Evolutionary conservation across 768 basidiomycete species (phyloP), one percentile per base, ranked within the genome.

Genomic region (Rubroboletus pulcherrimus): DNA sequence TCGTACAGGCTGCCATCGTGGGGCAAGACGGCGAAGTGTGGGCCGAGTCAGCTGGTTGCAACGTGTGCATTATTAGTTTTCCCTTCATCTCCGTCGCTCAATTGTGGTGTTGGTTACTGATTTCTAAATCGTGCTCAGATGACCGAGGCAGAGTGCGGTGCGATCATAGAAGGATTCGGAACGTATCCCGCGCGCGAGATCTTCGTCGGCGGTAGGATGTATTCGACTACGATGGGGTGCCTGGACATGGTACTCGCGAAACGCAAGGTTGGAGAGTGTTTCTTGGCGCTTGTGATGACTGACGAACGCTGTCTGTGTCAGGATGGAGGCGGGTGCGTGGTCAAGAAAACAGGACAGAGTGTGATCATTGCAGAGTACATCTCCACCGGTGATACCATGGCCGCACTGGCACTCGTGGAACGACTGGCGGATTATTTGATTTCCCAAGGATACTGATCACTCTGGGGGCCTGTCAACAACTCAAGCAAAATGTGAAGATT

Each of bases 1-100:
- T 96, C 66, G n/a, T 75, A 26, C 80, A 81, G 64, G 93, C 91
- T 38, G 92, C 92, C 5, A 71, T 71, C 63, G 56, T 71, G 15
- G 71, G 69, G 2, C 58, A 63, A 53, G 69, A 70, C 37, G 65
- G 66, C 26, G 66, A 68, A 43, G 52, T 70, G 21, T 71, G 69
- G 69, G 71, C 71, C n/a, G 61, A 66, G 50, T 72, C 69, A 4
- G 47, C 61, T 19, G 61, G 47, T 19, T 64, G 62, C 57, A 64
- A 62, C 60, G 60, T 66, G 61, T 64, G 68, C 56, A 57, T 48
- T 43, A 45, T 38, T 51, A 19, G 17, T 38, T 35, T 7, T 11
- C 30, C 44, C 17, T 24, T 42, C 46, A 6, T 37, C 29, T 26
- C 15, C 15, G 8, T 8, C n/a, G 4, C 5, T 14, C 21, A 21